Conservation (phyloP, 768 basidiomycete species). For the Boletellus emodensis region DNA sequence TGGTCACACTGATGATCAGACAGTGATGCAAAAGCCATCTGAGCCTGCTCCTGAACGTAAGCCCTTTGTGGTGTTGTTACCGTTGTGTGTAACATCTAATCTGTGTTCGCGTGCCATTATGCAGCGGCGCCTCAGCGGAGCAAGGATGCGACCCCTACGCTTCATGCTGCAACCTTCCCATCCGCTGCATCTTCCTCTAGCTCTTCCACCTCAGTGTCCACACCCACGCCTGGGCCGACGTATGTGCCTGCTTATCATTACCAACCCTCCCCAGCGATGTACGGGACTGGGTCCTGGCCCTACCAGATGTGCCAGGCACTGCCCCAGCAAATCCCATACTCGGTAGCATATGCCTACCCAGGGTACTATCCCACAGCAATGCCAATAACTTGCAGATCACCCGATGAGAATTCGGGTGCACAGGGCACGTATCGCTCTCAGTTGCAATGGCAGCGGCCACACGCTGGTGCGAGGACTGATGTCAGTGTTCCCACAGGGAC, state of each 20-base stretch:
- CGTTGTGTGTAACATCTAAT: slow-evolving; percentile 5
- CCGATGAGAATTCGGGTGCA: slow-evolving; percentile 14
- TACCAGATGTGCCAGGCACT: slow-evolving; percentile 26
- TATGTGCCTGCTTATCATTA: slow-evolving; percentile 22
- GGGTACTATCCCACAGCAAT: slow-evolving; percentile 23
- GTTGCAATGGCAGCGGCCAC: slow-evolving; percentile 36
- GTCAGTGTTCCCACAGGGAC: slow-evolving; percentile 26
- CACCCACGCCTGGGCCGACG: slow-evolving; percentile 17
- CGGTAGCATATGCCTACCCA: slow-evolving; percentile 17
- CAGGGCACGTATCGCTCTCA: slow-evolving; percentile 25
- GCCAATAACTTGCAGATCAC: slow-evolving; percentile 9
- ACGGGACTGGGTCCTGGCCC: slow-evolving; percentile 30
- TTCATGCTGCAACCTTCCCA: slow-evolving; percentile 25
- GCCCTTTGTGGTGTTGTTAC: slow-evolving; percentile 15
- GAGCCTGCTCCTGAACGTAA: slow-evolving; percentile 51
- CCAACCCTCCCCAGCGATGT: slow-evolving; percentile 15
- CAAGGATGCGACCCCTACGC: slow-evolving; percentile 12
- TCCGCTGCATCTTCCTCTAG: slow-evolving; percentile 16
- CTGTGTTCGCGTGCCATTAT: slow-evolving; percentile 1
- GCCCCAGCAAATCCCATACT: slow-evolving; percentile 18
- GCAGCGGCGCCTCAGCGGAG: slow-evolving; percentile 18
- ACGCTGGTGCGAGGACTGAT: slow-evolving; percentile 36
- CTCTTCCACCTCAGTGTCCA: slow-evolving; percentile 16
- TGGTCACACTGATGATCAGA: slow-evolving; percentile 63
- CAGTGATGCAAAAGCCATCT: slow-evolving; percentile 66